Evolutionary conservation across 345 rosid genomes (phyloP).

Genomic region (Brassica incana): DNA sequence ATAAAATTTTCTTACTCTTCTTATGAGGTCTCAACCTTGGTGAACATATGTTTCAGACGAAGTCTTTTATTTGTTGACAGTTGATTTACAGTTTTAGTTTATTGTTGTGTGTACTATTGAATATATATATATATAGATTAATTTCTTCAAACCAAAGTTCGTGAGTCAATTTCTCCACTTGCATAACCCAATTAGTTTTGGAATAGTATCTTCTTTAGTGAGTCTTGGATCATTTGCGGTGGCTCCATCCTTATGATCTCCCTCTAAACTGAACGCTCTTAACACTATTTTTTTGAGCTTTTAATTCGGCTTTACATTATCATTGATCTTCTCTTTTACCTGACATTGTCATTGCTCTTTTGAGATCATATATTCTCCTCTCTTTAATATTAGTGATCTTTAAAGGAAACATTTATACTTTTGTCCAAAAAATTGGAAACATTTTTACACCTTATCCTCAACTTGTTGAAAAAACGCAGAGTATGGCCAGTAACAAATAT

Average conservation of each 20-base stretch:
- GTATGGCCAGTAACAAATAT: not conserved
- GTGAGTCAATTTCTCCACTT: not conserved
- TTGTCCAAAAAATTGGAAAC: not conserved
- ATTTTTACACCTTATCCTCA: not conserved
- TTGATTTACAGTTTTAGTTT: not conserved
- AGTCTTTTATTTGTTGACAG: not conserved
- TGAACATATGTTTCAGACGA: not conserved
- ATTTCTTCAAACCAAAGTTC: not conserved
- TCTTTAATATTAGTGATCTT: not conserved
- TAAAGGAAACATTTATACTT: not conserved
- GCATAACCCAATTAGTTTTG: not conserved
- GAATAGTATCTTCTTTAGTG: too few relatives aligned
- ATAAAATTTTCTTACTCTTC: not conserved
- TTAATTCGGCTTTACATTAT: not conserved
- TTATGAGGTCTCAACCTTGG: not conserved
- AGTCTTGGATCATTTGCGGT: not conserved
- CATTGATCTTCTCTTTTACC: not conserved
- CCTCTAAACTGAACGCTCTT: not conserved
- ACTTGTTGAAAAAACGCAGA: not conserved
- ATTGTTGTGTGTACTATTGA: not conserved
- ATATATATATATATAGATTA: not conserved
- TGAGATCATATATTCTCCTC: not conserved
- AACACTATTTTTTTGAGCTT: not conserved
- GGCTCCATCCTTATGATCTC: not conserved
- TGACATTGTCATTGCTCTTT: not conserved